Base-by-base conservation (phyloP, 2,329 filamentous ascomycete species). In the Penicillium sp. region DNA sequence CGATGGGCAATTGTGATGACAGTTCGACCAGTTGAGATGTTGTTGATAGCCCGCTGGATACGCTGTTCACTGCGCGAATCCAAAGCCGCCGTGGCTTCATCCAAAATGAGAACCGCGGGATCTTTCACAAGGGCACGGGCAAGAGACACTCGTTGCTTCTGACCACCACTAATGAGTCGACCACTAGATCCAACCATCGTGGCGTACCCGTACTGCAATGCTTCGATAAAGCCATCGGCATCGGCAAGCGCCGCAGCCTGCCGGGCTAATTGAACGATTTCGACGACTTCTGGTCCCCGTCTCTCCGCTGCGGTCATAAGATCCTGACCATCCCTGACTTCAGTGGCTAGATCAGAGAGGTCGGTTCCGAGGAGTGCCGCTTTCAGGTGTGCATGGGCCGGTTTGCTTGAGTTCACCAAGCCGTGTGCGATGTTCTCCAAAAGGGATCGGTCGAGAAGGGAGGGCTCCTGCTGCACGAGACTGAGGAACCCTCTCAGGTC, bases 121-220 rank as follows among this genome's bases (percentile, higher is more conserved):
- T 81, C 77, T 0, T 89, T 80, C 0, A 89, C 81, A 0, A 96
- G 77, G 0, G 91, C 90, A 1, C 91, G 80, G 0, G 91, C 91
- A 56, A 97, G 90, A 32, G 86, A 86, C 1, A 96, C 75, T 1
- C 91, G 81, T 69, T 96, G 92, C 0, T 86, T 83, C 69, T 97
- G 91, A 0, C 92, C 92, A 0, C 90, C 91, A 0, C 86, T 91
- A 0, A 96, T 74, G 0, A 80, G 74, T 18, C 86, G 81, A 0
- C 90, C 89, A 10, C 89, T 89, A 27, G 91, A 89, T 1, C 91
- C 91, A 1, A 95, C 79, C 0, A 83, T 57, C 0, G 91, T 96
- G 21, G 82, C 76, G 70, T 91, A 92, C 1, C 87, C 86, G 37
- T 61, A 49, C 18, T 63, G 55, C 46, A 65, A 42, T 9, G 56